Base-by-base conservation (phyloP, 306 rosid genomes). In the Psophocarpus tetragonolobus region DNA sequence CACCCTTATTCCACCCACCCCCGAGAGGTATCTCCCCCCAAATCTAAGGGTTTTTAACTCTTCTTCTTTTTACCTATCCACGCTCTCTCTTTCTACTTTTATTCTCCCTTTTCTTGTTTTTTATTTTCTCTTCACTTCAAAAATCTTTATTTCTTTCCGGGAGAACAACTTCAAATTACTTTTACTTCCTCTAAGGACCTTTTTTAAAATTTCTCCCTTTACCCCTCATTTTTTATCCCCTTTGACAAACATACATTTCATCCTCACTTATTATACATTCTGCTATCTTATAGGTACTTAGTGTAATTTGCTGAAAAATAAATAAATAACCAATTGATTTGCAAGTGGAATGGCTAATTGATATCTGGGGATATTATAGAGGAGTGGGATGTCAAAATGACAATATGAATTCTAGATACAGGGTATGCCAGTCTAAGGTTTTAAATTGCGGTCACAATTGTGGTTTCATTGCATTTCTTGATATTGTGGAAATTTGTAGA, bases 1-100 rank as follows among this genome's bases (percentile, higher is more conserved):
- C 97, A 95, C 82, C 97, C 99, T 0, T 95, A 95, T 73, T 86
- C 97, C 8, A 85, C 94, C 80, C 96, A 88, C 76, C 96, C 99
- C 63, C 87, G 91, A 81, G 97, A 95, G 97, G 99, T 92, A 81
- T 63, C 50, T 76, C 74, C 60, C 60, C 17, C 35, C 23, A 6
- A 6, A 35, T 39, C 6, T 6, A 6, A 47, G 60, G 53, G 50
- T 15, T 57, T 39, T 3, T 7, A 36, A 5, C 17, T 48, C 1
- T 2, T 48, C 2, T 38, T 36, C 10, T 77, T 26, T 2, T 78
- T 68, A 57, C 14, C 44, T 39, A 4, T 50, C 2, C 23, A 9
- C 29, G 1, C 73, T 11, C 9, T 42, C 12, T 62, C 8, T 23
- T 70, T 64, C 2, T 38, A 15, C 17, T 61, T 71, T 48, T 42